A percentile compares a stretch with the other conserved stretches of the same genome.
phyloP scores from a whole-genome alignment of 148 eudicot species.

The Chenopodium berlandieri region DNA sequence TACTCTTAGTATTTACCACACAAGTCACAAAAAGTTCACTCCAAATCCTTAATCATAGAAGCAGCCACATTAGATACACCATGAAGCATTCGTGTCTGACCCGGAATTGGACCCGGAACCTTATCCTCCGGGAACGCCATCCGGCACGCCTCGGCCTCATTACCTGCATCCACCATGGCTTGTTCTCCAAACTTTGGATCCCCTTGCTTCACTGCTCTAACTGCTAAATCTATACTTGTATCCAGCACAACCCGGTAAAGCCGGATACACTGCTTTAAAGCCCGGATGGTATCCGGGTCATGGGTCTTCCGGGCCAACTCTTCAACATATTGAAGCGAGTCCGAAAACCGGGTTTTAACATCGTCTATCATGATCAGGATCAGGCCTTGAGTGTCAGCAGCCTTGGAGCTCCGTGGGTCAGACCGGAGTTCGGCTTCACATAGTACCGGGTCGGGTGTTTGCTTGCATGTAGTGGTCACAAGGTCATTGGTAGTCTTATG shows the following conservation, averaged over 20 bases:
- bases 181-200: slow-evolving; percentile 46
- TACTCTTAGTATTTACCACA: background rate
- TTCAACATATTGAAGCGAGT: slow-evolving; percentile 24
- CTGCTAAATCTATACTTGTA: slow-evolving; percentile 24
- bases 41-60: slow-evolving; percentile 33
- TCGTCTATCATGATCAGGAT: slow-evolving; percentile 39
- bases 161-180: slow-evolving; percentile 46
- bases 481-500: slow-evolving; percentile 26
- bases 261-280: slow-evolving; percentile 25
- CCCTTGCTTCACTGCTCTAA: slow-evolving; percentile 34
- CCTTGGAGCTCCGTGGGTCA: slow-evolving; percentile 40
- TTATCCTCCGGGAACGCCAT: slow-evolving; percentile 15
- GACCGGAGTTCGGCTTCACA: slow-evolving; percentile 40
- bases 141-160: slow-evolving; percentile 35
- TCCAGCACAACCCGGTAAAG: slow-evolving; percentile 26
- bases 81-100: slow-evolving; percentile 22
- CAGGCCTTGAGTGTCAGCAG: slow-evolving; percentile 21
- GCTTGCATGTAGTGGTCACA: slow-evolving; percentile 25
- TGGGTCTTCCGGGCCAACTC: slow-evolving; percentile 23
- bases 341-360: slow-evolving; percentile 31
- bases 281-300: slow-evolving; percentile 21
- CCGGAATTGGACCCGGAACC: slow-evolving; percentile 23
- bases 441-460: slow-evolving; percentile 34
- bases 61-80: slow-evolving; percentile 45
- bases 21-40: slow-evolving; percentile 8